These are phyloP conservation scores for Botrytis sinoallii DNA, from an alignment of 2,329 filamentous ascomycete species.

Conservation along the genomic window DNA sequence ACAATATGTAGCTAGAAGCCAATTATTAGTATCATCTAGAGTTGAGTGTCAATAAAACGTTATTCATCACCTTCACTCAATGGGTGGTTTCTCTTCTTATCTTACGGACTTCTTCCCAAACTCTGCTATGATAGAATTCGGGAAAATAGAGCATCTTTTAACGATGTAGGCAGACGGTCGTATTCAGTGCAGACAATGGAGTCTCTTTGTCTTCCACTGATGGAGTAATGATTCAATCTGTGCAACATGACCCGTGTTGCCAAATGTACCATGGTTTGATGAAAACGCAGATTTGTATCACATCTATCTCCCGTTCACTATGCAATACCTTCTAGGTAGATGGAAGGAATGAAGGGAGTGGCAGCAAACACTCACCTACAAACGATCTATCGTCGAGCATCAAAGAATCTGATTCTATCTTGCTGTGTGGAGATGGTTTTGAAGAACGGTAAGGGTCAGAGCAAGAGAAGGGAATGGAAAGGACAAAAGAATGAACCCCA, in stretches of 20 bases:
- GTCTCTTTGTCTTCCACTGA: neutral
- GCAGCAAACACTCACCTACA: neutral
- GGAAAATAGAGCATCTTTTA: neutral
- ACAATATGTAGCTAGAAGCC: neutral
- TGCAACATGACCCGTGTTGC: neutral
- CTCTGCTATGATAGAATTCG: neutral
- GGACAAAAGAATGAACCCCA: neutral
- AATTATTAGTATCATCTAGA: neutral
- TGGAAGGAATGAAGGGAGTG: neutral
- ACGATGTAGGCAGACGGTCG: neutral
- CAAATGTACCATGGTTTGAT: neutral
- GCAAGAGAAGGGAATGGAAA: neutral
- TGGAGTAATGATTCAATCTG: neutral
- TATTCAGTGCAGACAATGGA: neutral
- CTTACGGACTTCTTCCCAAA: neutral
- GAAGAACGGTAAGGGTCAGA: neutral
- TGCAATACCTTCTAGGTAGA: neutral
- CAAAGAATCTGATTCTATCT: neutral
- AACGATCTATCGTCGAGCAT: neutral
- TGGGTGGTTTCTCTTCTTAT: neutral
- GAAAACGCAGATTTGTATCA: neutral
- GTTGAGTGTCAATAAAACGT: neutral
- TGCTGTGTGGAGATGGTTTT: neutral
- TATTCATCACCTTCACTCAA: neutral
- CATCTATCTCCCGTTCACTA: neutral